These are phyloP conservation scores for Pseudogymnoascus sp. DNA, from an alignment of 2,329 filamentous ascomycete species.

Conservation along the genomic window DNA sequence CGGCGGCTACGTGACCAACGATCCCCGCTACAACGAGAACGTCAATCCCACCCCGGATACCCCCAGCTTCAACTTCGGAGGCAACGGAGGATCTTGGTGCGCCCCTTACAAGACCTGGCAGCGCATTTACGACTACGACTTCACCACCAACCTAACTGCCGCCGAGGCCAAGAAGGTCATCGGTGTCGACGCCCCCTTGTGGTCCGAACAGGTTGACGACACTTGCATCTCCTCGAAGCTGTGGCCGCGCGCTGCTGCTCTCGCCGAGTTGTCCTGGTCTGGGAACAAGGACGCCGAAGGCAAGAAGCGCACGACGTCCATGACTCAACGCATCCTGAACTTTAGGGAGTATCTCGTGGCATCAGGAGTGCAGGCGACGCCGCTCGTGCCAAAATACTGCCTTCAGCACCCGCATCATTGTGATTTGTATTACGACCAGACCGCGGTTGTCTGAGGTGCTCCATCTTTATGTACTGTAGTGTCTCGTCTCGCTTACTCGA, in stretches of 20 bases:
- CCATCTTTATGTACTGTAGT: background rate
- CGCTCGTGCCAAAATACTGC: conserved; percentile 51
- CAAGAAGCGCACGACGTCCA: conserved; percentile 53
- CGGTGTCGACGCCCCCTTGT: conserved; percentile 74
- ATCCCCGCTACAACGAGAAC: conserved; percentile 48
- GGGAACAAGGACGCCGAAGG: conserved; percentile 58
- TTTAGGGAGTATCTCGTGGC: conserved; percentile 53
- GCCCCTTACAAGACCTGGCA: conserved; percentile 72
- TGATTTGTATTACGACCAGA: conserved; percentile 48
- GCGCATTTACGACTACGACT: conserved; percentile 72
- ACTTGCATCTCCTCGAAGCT: conserved; percentile 65
- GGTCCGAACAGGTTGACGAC: conserved; percentile 69
- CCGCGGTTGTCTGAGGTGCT: conserved; percentile 18
- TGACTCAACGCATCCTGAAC: conserved; percentile 51
- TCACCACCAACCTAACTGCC: conserved; percentile 53
- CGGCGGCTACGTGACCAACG: conserved; percentile 63
- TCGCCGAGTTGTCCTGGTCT: conserved; percentile 72
- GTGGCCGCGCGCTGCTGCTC: conserved; percentile 68
- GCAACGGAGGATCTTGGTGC: conserved; percentile 74
- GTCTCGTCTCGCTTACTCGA: background rate
- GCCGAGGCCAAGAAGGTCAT: conserved; percentile 59
- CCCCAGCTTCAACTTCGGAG: conserved; percentile 42
- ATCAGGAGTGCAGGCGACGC: conserved; percentile 43
- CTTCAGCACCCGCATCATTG: conserved; percentile 50
- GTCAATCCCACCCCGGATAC: conserved; percentile 55